A percentile compares a stretch with the other conserved stretches of the same genome.
Conservation (phyloP, 108 stramenopile species). For the Schizochytrium sp. region DNA sequence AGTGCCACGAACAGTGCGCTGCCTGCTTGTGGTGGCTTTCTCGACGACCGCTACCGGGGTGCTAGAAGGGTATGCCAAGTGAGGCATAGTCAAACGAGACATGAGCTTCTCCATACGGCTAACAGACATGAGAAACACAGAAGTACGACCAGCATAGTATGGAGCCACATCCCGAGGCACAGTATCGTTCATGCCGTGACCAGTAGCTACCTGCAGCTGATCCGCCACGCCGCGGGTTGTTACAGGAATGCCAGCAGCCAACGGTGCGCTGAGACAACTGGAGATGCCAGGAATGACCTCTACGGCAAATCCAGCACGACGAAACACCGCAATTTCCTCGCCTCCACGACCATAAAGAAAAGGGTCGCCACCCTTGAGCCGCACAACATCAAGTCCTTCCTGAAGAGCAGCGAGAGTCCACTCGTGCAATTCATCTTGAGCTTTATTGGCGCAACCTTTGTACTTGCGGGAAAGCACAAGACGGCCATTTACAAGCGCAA, state of each 20-base stretch:
- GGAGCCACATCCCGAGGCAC: slow-evolving; percentile 68
- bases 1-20: slow-evolving; percentile 70
- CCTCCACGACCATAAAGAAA: slow-evolving; percentile 97
- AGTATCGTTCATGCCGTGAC: slow-evolving; percentile 61
- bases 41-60: slow-evolving; percentile 75
- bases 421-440: slow-evolving; percentile 92
- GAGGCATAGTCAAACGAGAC: slow-evolving; percentile 62
- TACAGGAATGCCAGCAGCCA: slow-evolving; percentile 92
- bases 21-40: slow-evolving; percentile 73
- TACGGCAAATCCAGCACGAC: slow-evolving; percentile 85
- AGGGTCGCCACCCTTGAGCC: slow-evolving; percentile 98
- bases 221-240: slow-evolving; percentile 95
- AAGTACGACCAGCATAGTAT: slow-evolving; percentile 71
- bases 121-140: slow-evolving; percentile 78
- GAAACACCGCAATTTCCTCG: slow-evolving; percentile 93
- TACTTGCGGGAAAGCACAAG: slow-evolving; percentile 87
- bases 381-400: slow-evolving; percentile 87
- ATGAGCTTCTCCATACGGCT: slow-evolving; percentile 73
- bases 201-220: slow-evolving; percentile 74
- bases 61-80: slow-evolving; percentile 67
- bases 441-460: slow-evolving; percentile 92
- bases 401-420: slow-evolving; percentile 86
- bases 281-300: slow-evolving; percentile 84
- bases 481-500: slow-evolving; percentile 82
- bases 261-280: slow-evolving; percentile 91